Base-by-base conservation (phyloP, 2,329 filamentous ascomycete genomes). In the Aspergillus sp. region DNA sequence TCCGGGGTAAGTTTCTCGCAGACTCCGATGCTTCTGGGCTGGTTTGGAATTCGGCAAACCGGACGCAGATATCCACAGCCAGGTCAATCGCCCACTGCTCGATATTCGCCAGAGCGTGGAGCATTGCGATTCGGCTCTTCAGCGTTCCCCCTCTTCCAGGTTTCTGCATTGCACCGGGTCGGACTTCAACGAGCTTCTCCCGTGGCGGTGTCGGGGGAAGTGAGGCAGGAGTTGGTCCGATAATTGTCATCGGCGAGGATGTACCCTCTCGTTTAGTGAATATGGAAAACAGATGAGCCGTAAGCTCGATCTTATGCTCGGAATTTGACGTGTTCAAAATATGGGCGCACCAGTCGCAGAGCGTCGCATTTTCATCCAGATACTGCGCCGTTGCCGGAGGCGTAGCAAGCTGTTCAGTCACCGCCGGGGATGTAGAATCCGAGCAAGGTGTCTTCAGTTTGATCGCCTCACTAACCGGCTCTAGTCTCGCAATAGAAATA, bases 1-100 rank as follows among this genome's bases (percentile, higher is more conserved):
- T 72, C 3, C 78, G 73, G 0, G 78, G 78, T 3, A 80, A 59
- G 30, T 68, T 66, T 19, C 54, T 57, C 9, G 60, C 44, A n/a
- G 27, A n/a, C 12, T 53, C 69, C 56, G 3, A 57, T 60, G 9
- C 64, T 57, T 9, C 56, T 42, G 27, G 42, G 3, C 67, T 62
- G 2, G 77, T 78, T 37, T 73, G 74, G 58, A 80, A 80, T 3
- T 73, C 70, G 13, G 77, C 75, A 54, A 80, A 80, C 20, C 78
- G 70, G 19, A 79, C 74, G 50, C 78, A 79, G 46, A 80, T 79
- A 62, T 80, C 78, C 24, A 80, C 75, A 9, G 78, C 78, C 4
- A 80, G 69, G 51, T 80, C 78, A 56, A 80, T 80, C 1, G 78
- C 78, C 78, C 78, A 80, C 22, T 78, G 71, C 63, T 80, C 78